phyloP scores from a whole-genome alignment of 2,329 filamentous ascomycete genomes.

The Botrytis fabae region DNA sequence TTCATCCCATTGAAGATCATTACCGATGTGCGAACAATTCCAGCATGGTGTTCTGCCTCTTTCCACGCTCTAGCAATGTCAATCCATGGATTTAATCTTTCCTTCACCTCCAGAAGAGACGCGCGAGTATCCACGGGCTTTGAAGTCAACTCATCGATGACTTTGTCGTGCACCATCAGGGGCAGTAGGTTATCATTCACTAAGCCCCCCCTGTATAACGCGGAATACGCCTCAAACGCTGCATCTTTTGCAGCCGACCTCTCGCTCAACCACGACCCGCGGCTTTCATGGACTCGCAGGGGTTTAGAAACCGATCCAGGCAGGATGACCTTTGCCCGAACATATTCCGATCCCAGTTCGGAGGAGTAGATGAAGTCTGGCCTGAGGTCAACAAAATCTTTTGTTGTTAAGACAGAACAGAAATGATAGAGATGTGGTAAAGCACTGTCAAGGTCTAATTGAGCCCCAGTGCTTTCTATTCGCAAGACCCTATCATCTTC shows the following conservation, averaged over 20 bases:
- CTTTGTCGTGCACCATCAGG: constrained; percentile 40
- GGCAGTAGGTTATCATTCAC: constrained; percentile 80
- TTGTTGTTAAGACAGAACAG: constrained; percentile 58
- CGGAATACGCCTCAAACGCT: constrained; percentile 71
- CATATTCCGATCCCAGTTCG: constrained; percentile 45
- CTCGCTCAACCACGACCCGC: constrained; percentile 64
- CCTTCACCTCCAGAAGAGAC: constrained; percentile 41
- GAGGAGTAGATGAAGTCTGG: constrained; percentile 62
- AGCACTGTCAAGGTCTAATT: constrained; percentile 71
- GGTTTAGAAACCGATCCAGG: constrained; percentile 67
- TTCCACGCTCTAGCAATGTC: constrained; percentile 41
- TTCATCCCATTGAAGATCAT: constrained; percentile 24
- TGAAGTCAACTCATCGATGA: constrained; percentile 55
- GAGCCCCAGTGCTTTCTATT: constrained; percentile 54
- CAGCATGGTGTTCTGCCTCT: constrained; percentile 67
- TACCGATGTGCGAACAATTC: constrained; percentile 36
- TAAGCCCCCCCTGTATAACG: constrained; percentile 68
- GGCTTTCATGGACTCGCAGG: constrained; percentile 56
- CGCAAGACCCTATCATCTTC: constrained; percentile 42
- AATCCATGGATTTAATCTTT: constrained; percentile 44
- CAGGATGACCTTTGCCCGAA: constrained; percentile 65
- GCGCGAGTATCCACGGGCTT: constrained; percentile 47
- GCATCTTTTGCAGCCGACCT: constrained; percentile 68
- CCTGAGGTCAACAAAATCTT: constrained; percentile 60
- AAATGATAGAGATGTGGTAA: constrained; percentile 80